These are phyloP conservation scores for Pyrenula massariospora DNA, from an alignment of 495 filamentous ascomycete genomes.

Conservation along the genomic window DNA sequence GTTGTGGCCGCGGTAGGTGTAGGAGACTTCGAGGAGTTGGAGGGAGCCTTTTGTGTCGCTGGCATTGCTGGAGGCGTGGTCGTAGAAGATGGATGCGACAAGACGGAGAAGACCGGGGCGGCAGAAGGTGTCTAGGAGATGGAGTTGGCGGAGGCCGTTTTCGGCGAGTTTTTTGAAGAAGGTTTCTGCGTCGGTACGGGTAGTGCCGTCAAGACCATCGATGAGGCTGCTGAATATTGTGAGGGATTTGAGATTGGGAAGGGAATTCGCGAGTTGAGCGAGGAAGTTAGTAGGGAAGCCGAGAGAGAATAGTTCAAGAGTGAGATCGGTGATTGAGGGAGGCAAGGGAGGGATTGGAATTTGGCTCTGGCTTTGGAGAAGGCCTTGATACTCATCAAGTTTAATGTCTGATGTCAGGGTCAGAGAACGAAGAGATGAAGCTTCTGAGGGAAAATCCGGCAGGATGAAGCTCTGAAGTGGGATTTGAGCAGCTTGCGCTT, in stretches of 20 bases:
- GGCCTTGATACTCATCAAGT: conserved; percentile 17
- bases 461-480: conserved; percentile 19
- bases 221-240: conserved; percentile 25
- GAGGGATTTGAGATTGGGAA: conserved; percentile 20
- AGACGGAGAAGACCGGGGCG: conserved; percentile 14
- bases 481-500: conserved; percentile 15
- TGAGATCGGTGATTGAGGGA: conserved; percentile 15
- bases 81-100: conserved; percentile 2
- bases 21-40: conserved; percentile 4
- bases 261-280: conserved; percentile 8
- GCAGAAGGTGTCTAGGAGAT: conserved; percentile 27
- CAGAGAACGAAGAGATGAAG: conserved; percentile 14
- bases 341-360: neutral
- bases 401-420: conserved; percentile 22
- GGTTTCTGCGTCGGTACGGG: conserved; percentile 15
- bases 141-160: conserved; percentile 17
- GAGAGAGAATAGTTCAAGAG: conserved; percentile 29
- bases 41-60: neutral
- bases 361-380: conserved; percentile 3
- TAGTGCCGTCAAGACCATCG: conserved; percentile 18
- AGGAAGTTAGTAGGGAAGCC: conserved; percentile 29
- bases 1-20: conserved; percentile 5
- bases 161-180: conserved; percentile 14
- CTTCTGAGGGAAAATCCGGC: conserved; percentile 16
- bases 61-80: neutral